Evolutionary conservation across 2,329 filamentous ascomycete species (phyloP).

Genomic region (Arthrobotrys musiformis): DNA sequence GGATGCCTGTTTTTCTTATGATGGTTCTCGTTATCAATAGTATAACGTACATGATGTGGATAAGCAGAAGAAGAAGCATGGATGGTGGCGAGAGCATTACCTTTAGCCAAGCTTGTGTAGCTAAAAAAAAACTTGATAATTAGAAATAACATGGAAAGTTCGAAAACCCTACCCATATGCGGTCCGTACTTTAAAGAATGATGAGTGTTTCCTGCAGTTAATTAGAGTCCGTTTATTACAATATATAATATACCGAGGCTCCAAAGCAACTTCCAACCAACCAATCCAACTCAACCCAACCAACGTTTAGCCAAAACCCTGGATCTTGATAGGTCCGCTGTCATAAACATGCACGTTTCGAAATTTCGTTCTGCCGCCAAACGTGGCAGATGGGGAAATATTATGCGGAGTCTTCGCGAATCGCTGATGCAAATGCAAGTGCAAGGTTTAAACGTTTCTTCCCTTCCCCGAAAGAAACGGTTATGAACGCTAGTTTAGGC

Average conservation of each 20-base stretch:
- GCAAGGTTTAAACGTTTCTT: constrained; percentile 2
- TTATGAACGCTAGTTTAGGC: no score
- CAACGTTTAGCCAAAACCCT: no score
- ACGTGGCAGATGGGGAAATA: constrained; percentile 43
- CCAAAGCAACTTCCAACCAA: not conserved
- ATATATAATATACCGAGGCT: not conserved
- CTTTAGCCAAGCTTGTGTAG: constrained; percentile 10
- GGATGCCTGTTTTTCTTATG: constrained; percentile 1
- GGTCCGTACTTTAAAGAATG: not conserved
- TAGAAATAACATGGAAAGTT: constrained; percentile 6
- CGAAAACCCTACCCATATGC: not conserved
- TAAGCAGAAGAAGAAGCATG: constrained; percentile 9
- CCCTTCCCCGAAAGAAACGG: no score
- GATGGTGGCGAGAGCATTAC: constrained; percentile 16
- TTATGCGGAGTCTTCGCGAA: constrained; percentile 35
- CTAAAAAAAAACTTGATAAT: not conserved
- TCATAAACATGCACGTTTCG: constrained; percentile 17
- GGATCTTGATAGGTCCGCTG: not conserved
- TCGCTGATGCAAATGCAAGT: constrained; percentile 20
- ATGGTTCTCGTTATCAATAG: constrained; percentile 4
- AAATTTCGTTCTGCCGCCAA: constrained; percentile 23
- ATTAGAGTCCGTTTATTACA: not conserved
- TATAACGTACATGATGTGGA: not conserved
- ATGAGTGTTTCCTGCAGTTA: not conserved
- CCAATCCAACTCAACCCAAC: not conserved